phyloP scores from a whole-genome alignment of 2,329 filamentous ascomycete genomes.

The Knufia petricola region DNA sequence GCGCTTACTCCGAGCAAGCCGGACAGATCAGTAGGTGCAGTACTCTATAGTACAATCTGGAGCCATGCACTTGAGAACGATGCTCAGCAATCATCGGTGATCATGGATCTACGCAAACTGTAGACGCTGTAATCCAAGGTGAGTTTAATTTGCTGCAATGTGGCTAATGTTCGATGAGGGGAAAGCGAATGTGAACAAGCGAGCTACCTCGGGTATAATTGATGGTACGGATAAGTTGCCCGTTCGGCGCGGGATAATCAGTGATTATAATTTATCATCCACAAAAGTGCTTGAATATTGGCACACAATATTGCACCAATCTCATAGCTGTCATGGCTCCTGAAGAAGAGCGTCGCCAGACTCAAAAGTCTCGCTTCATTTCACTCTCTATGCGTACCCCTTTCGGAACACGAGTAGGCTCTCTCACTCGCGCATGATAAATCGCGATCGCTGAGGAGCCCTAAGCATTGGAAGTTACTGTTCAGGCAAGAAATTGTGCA shows the following conservation, averaged over 20 bases:
- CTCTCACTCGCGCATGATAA: slow-evolving; percentile 46
- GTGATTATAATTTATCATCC: not conserved
- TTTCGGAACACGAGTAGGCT: slow-evolving; percentile 46
- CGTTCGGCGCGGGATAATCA: not conserved
- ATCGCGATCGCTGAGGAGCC: slow-evolving; percentile 43
- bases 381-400: slow-evolving; percentile 37
- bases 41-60: no score
- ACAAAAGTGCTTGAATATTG: not conserved
- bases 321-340: slow-evolving; percentile 20
- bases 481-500: slow-evolving; percentile 53
- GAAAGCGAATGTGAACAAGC: no score
- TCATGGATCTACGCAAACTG: no score
- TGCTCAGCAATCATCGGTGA: no score
- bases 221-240: no score
- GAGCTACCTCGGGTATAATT: no score
- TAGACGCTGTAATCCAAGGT: no score
- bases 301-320: slow-evolving; percentile 10
- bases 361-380: slow-evolving; percentile 19
- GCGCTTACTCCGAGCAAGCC: no score
- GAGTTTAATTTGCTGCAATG: no score
- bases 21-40: no score
- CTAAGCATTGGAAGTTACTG: slow-evolving; percentile 45
- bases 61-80: no score
- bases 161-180: no score
- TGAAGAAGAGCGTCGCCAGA: slow-evolving; percentile 21